Evolutionary conservation across 192 early-diverging fungal genomes (phyloP), one percentile per base, ranked within the genome.

Genomic region (Coemansia sp.): DNA sequence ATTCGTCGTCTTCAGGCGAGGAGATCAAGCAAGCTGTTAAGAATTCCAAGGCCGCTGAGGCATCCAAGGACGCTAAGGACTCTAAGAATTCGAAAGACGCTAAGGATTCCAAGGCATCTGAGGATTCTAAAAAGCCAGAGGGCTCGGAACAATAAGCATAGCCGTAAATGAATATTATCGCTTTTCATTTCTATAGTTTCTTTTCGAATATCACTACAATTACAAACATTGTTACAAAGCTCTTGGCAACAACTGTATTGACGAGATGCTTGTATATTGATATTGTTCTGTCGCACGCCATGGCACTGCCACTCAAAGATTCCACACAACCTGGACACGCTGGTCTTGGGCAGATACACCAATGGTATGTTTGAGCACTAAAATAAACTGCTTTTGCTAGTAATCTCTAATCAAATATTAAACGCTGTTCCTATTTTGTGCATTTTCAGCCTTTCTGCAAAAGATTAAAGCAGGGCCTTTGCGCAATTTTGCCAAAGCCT

Each of bases 1-100:
- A 72, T 38, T 37, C 57, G 53, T 67, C 78, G 39, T 81, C 78
- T 22, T 65, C 69, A 11, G 27, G 49, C n/a, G 17, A 50, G 8
- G 49, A 41, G 45, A 3, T 37, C 56, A 39, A 47, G 57, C 11
- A 45, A 12, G 41, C 57, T 6, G 4, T 23, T 26, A 49, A 22
- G 51, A 45, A 57, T 57, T 43, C 51, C 4, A 57, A 61, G 52
- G 62, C 38, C 47, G 37, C 62, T 16, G 4, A 41, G 8, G 14
- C 3, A 2, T 43, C 41, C 29, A 43, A 43, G 41, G 41, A 43
- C 14, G 8, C 39, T 14, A 41, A 41, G 39, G 39, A 57, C 4
- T 16, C 31, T 26, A 49, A 22, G 50, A 43, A 57, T 56, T 51
- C 50, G 1, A 56, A 60, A 43, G 62, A 49, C 27, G 0, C 27